Evolutionary conservation across 768 basidiomycete genomes (phyloP).

Genomic region (Suillus subalutaceus): DNA sequence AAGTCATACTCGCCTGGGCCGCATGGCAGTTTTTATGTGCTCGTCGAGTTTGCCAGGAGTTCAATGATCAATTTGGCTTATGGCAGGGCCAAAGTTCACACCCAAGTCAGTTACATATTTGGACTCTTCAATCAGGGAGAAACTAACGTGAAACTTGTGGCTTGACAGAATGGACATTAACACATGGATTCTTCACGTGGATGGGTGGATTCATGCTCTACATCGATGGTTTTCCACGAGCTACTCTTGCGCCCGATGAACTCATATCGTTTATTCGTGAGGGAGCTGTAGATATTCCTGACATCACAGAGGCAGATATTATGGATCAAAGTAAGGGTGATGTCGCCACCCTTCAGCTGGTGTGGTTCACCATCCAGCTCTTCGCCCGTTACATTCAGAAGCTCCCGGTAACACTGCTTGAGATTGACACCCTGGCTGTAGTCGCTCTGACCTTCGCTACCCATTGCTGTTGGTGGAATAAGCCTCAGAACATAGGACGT

Average conservation of each 20-base stretch:
- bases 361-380: neutral
- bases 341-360: neutral
- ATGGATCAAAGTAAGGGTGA: neutral
- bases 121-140: neutral
- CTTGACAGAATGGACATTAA: neutral
- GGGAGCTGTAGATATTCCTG: neutral
- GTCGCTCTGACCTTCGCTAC: neutral
- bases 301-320: neutral
- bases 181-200: neutral
- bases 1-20: neutral
- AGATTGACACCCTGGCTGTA: neutral
- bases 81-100: too few species aligned
- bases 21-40: conserved; percentile 27
- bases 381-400: neutral
- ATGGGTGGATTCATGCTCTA: neutral
- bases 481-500: neutral
- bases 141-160: neutral
- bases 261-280: neutral
- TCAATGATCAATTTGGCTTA: too few species aligned
- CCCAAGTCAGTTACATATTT: neutral
- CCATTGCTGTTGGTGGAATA: neutral
- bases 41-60: neutral
- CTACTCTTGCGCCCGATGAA: neutral
- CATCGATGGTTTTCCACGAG: neutral
- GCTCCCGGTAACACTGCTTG: conserved; percentile 1